Evolutionary conservation across 2,329 filamentous ascomycete species (phyloP), one percentile per base, ranked within the genome.

Genomic region (Hypoxylon rubiginosum): DNA sequence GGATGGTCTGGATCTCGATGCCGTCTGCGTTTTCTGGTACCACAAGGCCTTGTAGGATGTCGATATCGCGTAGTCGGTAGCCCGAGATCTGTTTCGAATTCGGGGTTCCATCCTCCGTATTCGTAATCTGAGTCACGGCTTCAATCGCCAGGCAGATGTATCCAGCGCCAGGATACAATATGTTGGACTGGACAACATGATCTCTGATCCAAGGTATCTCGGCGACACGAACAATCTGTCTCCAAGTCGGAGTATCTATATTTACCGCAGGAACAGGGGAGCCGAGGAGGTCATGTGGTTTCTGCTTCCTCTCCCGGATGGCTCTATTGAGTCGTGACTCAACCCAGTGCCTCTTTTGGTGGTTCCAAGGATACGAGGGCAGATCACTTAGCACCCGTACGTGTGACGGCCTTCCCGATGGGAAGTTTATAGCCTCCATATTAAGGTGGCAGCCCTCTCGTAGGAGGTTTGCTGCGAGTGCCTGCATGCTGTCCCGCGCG

Each of bases 291-390:
- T 81, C 79, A 26, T 80, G 77, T 0, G 75, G 72, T 0, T 74
- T 60, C 17, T 73, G 74, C 2, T 61, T 52, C 1, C 76, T 69
- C 24, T 72, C 66, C 1, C 79, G 70, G 3, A 69, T 66, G 0
- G 75, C 71, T 13, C 66, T 71, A 53, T 71, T 76, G 0, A 75
- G 13, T 1, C 76, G 65, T 0, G 75, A 65, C 52, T 77, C 75
- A 2, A 46, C 56, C 80, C 80, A 82, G 59, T 78, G 77, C 11
- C 70, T 68, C 1, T 71, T 74, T 9, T 69, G 69, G 64, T 82
- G 80, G 48, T 82, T 78, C 82, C 81, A 84, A 1, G 78, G 75
- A 58, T 84, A 84, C 1, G 67, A 69, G 4, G 81, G 81, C 0
- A 84, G 71, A 61, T 75, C 77, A 5, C 74, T 68, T 10, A 80